Evolutionary conservation across 345 rosid species (phyloP).

Genomic region (Lepidium didymum): DNA sequence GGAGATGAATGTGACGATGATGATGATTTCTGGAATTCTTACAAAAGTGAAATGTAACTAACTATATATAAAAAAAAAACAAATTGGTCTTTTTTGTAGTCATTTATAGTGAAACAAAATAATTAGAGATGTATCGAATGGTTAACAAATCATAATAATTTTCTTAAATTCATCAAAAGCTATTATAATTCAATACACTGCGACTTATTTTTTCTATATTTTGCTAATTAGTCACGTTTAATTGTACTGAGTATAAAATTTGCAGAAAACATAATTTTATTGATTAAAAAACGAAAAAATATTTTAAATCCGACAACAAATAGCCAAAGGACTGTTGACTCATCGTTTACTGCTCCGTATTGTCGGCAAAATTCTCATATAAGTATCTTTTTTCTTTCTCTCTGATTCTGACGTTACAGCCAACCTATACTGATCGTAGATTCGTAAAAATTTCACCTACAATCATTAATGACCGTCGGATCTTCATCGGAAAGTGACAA

Average conservation of each 20-base stretch:
- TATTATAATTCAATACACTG: too few species aligned
- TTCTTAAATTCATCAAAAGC: too few species aligned
- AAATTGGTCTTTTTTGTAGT: too few species aligned
- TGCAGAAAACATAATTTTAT: not conserved
- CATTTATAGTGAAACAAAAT: too few species aligned
- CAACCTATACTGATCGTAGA: not conserved
- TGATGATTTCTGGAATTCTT: conserved; percentile 18
- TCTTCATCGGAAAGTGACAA: conserved; percentile 29
- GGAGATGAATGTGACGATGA: conserved; percentile 21
- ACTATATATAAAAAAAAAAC: not conserved
- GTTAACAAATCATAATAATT: too few species aligned
- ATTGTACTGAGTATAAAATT: not conserved
- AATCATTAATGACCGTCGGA: conserved; percentile 39
- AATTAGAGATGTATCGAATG: too few species aligned
- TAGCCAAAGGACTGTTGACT: conserved; percentile 19
- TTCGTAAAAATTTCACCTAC: conserved; percentile 9
- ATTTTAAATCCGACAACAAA: conserved; percentile 18
- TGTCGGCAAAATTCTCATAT: conserved; percentile 32
- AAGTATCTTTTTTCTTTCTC: not conserved
- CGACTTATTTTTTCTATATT: too few species aligned
- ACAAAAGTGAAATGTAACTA: conserved; percentile 11
- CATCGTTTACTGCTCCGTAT: conserved; percentile 31
- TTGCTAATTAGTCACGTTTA: not conserved
- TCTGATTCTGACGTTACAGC: conserved; percentile 1
- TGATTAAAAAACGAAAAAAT: not conserved